Percentiles rank a stretch among this genome's conserved stretches.
Evolutionary conservation across 441 rosid genomes (phyloP).

Genomic region (Erodium texanum): DNA sequence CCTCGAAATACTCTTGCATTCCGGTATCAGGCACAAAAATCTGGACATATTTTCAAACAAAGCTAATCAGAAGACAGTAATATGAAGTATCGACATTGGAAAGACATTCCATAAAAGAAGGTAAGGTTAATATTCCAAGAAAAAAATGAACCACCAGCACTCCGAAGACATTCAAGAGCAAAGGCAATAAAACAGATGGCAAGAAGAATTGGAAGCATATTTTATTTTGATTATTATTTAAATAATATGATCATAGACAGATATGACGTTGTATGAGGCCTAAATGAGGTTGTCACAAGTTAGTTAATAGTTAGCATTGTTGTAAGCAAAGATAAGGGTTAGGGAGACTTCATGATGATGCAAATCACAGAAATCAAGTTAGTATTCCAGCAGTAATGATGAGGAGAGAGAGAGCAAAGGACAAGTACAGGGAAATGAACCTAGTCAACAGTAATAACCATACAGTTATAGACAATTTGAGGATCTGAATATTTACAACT

Average conservation of each 20-base stretch:
- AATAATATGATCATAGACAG: not conserved
- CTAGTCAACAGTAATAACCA: slow-evolving; percentile 4
- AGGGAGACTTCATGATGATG: not conserved
- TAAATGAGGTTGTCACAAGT: slow-evolving; percentile 4
- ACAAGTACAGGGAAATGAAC: not conserved
- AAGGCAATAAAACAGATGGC: not conserved
- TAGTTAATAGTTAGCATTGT: not conserved
- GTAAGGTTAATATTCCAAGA: too few relatives aligned
- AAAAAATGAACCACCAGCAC: not conserved
- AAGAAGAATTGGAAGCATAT: not conserved
- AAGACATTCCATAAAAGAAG: not conserved
- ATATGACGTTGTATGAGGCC: not conserved
- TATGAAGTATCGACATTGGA: not conserved
- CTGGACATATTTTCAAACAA: slow-evolving; percentile 31
- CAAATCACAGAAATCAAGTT: not conserved
- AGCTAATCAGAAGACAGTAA: not conserved
- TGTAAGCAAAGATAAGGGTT: not conserved
- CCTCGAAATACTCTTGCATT: slow-evolving; percentile 39
- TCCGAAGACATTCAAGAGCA: not conserved
- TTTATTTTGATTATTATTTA: not conserved
- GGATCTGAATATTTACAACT: not conserved
- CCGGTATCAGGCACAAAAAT: slow-evolving; percentile 40
- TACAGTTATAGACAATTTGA: not conserved
- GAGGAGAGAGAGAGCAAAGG: not conserved
- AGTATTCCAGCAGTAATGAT: not conserved